These are phyloP conservation scores for Collybiopsis luxurians DNA, from an alignment of 768 basidiomycete genomes.

Conservation along the genomic window DNA sequence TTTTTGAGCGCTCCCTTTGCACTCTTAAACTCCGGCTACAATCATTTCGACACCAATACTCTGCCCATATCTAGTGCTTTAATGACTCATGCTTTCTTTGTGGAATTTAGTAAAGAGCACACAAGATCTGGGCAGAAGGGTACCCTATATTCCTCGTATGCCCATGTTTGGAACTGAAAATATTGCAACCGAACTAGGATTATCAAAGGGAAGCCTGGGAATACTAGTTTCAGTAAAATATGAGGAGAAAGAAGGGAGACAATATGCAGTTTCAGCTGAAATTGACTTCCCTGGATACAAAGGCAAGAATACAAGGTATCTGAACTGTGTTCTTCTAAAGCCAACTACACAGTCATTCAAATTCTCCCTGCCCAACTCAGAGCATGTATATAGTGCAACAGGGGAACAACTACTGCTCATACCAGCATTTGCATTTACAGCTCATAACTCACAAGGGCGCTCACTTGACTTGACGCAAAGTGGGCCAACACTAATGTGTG, in stretches of 20 bases:
- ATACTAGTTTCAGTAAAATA: slow-evolving; percentile 7
- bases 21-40: no score
- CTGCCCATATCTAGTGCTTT: no score
- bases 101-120: slow-evolving; percentile 8
- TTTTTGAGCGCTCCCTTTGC: no score
- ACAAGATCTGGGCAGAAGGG: slow-evolving; percentile 10
- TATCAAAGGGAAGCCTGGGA: slow-evolving; percentile 10
- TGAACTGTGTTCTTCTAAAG: slow-evolving; percentile 8
- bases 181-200: slow-evolving; percentile 9
- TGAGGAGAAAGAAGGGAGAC: slow-evolving; percentile 1
- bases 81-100: no score
- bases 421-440: slow-evolving; percentile 11
- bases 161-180: slow-evolving; percentile 8
- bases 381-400: slow-evolving; percentile 5
- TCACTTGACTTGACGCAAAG: no score
- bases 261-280: slow-evolving; percentile 10
- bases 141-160: slow-evolving; percentile 9
- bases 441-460: slow-evolving; percentile 10
- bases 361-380: slow-evolving; percentile 7
- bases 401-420: slow-evolving; percentile 12
- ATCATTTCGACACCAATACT: no score
- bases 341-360: background rate
- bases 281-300: slow-evolving; percentile 9
- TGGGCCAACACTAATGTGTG: no score
- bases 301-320: slow-evolving; percentile 1